A percentile compares a stretch with the other conserved stretches of the same genome.
These are phyloP conservation scores for Patellifolia procumbens DNA, from an alignment of 179 eudicot genomes.

Conservation along the genomic window DNA sequence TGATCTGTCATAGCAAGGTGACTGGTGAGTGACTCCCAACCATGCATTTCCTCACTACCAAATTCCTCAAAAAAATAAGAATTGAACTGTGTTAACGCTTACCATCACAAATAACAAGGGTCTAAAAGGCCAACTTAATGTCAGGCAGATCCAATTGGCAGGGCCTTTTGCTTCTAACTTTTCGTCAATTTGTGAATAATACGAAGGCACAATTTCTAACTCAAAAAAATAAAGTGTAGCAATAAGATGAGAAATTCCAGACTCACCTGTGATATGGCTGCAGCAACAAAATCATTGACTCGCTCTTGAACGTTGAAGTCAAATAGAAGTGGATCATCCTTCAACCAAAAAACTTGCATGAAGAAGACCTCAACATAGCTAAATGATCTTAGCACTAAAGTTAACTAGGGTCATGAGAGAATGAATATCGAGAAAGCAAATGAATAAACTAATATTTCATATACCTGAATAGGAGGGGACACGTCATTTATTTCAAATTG, in stretches of 20 bases:
- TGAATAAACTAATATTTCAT: neutral
- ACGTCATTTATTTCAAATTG: slow-evolving; percentile 84
- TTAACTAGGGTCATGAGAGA: neutral
- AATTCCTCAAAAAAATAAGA: no score
- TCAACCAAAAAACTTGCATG: slow-evolving; percentile 27
- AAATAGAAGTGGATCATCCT: slow-evolving; percentile 79
- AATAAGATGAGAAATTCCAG: slow-evolving; percentile 4
- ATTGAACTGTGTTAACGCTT: no score
- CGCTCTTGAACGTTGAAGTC: slow-evolving; percentile 90
- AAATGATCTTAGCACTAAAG: neutral
- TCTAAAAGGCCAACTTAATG: neutral
- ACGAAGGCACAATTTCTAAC: neutral
- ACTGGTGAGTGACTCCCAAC: no score
- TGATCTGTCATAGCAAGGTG: neutral
- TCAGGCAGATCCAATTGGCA: neutral
- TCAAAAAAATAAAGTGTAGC: neutral
- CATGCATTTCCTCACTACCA: no score
- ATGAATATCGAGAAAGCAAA: neutral
- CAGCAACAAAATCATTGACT: slow-evolving; percentile 90
- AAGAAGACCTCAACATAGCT: slow-evolving; percentile 1
- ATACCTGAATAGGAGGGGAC: slow-evolving; percentile 80
- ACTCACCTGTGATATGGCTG: slow-evolving; percentile 80
- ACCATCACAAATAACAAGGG: no score
- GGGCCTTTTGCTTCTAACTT: slow-evolving; percentile 5
- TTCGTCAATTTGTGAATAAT: neutral